Conservation (phyloP, 495 filamentous ascomycete species). For the Tetracladium marchalianum region DNA sequence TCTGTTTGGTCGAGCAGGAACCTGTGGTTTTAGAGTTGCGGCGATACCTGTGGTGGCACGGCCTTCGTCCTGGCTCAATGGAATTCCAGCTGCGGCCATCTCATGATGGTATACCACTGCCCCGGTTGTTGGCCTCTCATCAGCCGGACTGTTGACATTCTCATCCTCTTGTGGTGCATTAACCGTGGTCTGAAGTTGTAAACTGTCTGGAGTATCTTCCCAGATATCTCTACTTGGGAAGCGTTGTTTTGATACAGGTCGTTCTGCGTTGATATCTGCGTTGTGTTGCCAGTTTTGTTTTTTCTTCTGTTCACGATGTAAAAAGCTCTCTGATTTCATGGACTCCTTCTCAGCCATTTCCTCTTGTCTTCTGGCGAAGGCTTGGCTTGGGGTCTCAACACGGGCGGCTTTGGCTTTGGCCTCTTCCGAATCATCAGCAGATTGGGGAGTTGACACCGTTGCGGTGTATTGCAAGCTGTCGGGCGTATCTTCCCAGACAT, state of each 20-base stretch:
- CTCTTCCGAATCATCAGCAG: slow-evolving; percentile 46
- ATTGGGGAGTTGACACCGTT: slow-evolving; percentile 75
- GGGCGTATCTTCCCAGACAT: slow-evolving; percentile 96
- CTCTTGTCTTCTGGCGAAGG: slow-evolving; percentile 43
- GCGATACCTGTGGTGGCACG: slow-evolving; percentile 25
- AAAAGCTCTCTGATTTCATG: slow-evolving; percentile 29
- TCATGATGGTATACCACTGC: slow-evolving; percentile 17
- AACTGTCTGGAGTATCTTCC: slow-evolving; percentile 87
- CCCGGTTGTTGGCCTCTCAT: slow-evolving; percentile 21
- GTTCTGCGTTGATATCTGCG: slow-evolving; percentile 30
- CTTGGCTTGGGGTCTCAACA: slow-evolving; percentile 39
- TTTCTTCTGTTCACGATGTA: slow-evolving; percentile 32
- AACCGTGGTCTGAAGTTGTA: slow-evolving; percentile 72
- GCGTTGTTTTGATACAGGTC: slow-evolving; percentile 52
- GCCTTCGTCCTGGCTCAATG: slow-evolving; percentile 13
- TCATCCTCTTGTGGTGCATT: slow-evolving; percentile 47
- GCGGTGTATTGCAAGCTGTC: slow-evolving; percentile 75
- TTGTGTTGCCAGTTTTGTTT: slow-evolving; percentile 22
- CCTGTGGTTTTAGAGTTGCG: slow-evolving; percentile 24
- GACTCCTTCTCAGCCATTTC: slow-evolving; percentile 42
- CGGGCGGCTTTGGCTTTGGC: slow-evolving; percentile 27
- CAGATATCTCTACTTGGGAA: slow-evolving; percentile 95
- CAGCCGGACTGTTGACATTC: slow-evolving; percentile 15
- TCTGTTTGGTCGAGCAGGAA: slow-evolving; percentile 32
- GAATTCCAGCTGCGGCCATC: slow-evolving; percentile 14